Conservation (phyloP, 192 early-diverging fungal species). For the Phlyctochytrium arcticum region DNA sequence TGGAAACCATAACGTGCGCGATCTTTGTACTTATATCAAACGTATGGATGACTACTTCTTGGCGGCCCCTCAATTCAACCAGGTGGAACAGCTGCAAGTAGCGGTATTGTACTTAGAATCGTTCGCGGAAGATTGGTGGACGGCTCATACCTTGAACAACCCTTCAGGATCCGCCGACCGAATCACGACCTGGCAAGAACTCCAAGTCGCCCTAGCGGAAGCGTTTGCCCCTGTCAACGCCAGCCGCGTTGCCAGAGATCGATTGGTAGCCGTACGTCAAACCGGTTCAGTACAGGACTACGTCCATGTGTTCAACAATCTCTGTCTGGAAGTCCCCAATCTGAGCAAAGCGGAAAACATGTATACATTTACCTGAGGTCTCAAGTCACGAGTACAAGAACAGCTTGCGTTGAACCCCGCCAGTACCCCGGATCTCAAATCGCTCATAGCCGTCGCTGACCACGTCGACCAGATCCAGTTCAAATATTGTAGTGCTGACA, state of each 20-base stretch:
- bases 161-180: neutral
- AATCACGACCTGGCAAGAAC: neutral
- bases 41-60: neutral
- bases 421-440: neutral
- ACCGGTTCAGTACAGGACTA: neutral
- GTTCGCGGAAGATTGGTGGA: neutral
- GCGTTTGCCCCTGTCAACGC: neutral
- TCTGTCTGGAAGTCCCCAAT: neutral
- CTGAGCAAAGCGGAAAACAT: neutral
- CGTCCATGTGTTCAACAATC: neutral
- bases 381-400: neutral
- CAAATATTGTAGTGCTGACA: no score
- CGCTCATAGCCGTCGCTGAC: neutral
- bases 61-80: neutral
- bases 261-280: neutral
- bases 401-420: neutral
- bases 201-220: neutral
- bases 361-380: neutral
- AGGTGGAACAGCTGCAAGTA: neutral
- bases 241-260: neutral
- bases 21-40: neutral
- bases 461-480: neutral
- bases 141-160: neutral
- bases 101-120: neutral
- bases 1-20: neutral